A percentile compares a stretch with the other conserved stretches of the same genome.
Conservation (phyloP, 306 rosid species). For the Crataegus laevigata region DNA sequence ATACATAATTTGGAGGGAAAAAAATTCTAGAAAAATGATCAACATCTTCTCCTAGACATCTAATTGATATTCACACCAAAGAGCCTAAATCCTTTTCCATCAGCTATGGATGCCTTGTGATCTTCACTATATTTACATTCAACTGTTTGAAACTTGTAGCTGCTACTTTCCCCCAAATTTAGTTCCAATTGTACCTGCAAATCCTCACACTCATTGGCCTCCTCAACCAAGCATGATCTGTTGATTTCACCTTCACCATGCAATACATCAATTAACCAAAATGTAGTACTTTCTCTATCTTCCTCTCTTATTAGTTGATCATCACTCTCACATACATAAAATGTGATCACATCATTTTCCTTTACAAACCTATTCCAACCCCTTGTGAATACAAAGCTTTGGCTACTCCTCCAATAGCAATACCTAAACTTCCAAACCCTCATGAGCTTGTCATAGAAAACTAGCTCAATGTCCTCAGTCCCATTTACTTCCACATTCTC, state of each 20-base stretch:
- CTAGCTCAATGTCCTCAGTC: conserved; percentile 30
- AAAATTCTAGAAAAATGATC: not conserved
- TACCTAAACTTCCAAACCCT: conserved; percentile 43
- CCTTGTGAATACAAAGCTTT: conserved; percentile 46
- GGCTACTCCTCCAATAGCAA: conserved; percentile 49
- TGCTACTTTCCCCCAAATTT: conserved; percentile 6
- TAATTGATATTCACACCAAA: conserved; percentile 33
- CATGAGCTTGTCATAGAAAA: conserved; percentile 35
- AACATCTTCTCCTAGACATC: not conserved
- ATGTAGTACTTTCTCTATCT: conserved; percentile 7
- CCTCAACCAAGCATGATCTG: conserved; percentile 3
- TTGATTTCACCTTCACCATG: conserved; percentile 10
- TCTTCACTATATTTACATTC: conserved; percentile 8
- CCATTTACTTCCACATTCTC: conserved; percentile 17
- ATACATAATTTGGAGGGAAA: not conserved
- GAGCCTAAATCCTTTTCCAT: conserved; percentile 30
- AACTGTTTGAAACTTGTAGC: not conserved
- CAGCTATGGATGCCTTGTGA: not conserved
- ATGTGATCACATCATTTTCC: conserved; percentile 42
- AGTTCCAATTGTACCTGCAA: not conserved
- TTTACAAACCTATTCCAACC: conserved; percentile 55
- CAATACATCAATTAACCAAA: conserved; percentile 36
- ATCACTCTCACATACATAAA: conserved; percentile 29
- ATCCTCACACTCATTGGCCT: not conserved
- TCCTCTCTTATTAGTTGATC: conserved; percentile 4